phyloP scores from a whole-genome alignment of 2,329 filamentous ascomycete species.

The Cylindrodendrum hubeiense region DNA sequence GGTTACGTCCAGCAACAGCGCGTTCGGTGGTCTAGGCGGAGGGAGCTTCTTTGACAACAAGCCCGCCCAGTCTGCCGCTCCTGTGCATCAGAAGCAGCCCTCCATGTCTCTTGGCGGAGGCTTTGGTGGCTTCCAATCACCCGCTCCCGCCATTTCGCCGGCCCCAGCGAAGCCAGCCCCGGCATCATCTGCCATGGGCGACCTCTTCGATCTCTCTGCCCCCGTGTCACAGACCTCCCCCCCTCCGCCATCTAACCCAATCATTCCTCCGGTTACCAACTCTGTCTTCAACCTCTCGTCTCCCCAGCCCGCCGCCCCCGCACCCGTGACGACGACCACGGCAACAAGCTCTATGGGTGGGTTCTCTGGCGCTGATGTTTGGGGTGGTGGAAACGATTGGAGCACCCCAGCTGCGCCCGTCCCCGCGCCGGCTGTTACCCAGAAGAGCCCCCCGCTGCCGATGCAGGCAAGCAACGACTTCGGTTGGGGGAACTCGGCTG shows the following conservation, averaged over 20 bases:
- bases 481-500: slow-evolving; percentile 63
- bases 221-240: slow-evolving; percentile 61
- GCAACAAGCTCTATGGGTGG: slow-evolving; percentile 53
- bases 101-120: slow-evolving; percentile 75
- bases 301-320: slow-evolving; percentile 57
- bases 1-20: slow-evolving; percentile 51
- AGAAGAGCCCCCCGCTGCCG: slow-evolving; percentile 70
- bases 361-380: slow-evolving; percentile 75
- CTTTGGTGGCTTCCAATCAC: slow-evolving; percentile 71
- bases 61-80: slow-evolving; percentile 68
- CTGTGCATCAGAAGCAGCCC: slow-evolving; percentile 63
- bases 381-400: slow-evolving; percentile 95
- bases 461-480: slow-evolving; percentile 70
- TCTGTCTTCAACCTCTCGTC: slow-evolving; percentile 88
- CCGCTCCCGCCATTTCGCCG: slow-evolving; percentile 53
- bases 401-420: slow-evolving; percentile 71
- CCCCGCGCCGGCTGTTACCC: slow-evolving; percentile 51
- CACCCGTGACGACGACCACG: slow-evolving; percentile 45
- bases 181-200: slow-evolving; percentile 73
- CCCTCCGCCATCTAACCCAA: slow-evolving; percentile 52
- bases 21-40: slow-evolving; percentile 71
- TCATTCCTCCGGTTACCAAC: slow-evolving; percentile 56
- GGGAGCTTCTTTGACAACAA: slow-evolving; percentile 87
- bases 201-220: slow-evolving; percentile 83
- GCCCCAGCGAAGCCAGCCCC: slow-evolving; percentile 56